Percentiles rank a stretch among this genome's conserved stretches.
Evolutionary conservation across 2,329 filamentous ascomycete species (phyloP).

Genomic region (Arthrinium puccinioides): DNA sequence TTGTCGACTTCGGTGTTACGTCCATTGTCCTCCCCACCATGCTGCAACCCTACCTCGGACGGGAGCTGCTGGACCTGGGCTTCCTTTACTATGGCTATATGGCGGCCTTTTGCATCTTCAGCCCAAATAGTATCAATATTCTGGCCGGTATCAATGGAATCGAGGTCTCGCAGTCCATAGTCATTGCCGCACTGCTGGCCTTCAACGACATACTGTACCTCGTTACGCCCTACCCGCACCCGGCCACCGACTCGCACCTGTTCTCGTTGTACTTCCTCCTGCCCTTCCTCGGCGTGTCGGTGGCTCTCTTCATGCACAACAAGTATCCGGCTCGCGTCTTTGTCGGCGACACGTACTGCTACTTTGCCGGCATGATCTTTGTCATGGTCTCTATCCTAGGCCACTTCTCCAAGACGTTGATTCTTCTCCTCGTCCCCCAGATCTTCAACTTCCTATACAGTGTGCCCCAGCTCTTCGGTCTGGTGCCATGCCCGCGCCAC

Average conservation of each 20-base stretch:
- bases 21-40: conserved; percentile 86
- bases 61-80: conserved; percentile 72
- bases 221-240: conserved; percentile 76
- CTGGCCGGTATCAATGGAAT: conserved; percentile 99
- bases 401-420: conserved; percentile 94
- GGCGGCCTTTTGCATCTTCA: conserved; percentile 94
- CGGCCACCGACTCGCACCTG: conserved; percentile 89
- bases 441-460: conserved; percentile 97
- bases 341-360: conserved; percentile 98
- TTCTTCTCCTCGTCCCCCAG: conserved; percentile 86
- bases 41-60: conserved; percentile 74
- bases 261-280: conserved; percentile 94
- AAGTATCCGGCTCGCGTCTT: conserved; percentile 95
- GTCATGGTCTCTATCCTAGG: conserved; percentile 94
- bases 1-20: conserved; percentile 96
- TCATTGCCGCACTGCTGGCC: conserved; percentile 76
- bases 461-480: conserved; percentile 78
- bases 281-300: conserved; percentile 87
- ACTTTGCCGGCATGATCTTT: conserved; percentile 98
- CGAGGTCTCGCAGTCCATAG: conserved; percentile 88
- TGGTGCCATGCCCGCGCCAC: conserved; percentile 90
- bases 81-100: conserved; percentile 92
- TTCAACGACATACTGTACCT: conserved; percentile 88
- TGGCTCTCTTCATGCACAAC: conserved; percentile 83
- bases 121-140: conserved; percentile 98